phyloP scores from a whole-genome alignment of 225 moss, liverwort and hornwort genomes.

The Lunularia cruciata region DNA sequence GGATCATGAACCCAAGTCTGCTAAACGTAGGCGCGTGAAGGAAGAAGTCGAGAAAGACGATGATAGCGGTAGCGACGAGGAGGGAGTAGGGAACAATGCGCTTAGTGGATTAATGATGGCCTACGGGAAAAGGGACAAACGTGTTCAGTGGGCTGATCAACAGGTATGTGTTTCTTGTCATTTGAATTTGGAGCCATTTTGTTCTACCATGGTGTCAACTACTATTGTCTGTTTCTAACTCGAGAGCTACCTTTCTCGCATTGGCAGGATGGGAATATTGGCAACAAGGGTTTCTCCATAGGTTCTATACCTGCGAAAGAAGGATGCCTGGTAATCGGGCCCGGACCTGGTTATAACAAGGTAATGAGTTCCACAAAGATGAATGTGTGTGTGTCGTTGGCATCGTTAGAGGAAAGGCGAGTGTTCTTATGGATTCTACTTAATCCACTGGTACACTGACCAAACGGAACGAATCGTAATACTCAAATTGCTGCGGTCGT shows the following conservation, averaged over 20 bases:
- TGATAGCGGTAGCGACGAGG: constrained; percentile 30
- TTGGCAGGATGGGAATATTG: constrained; percentile 23
- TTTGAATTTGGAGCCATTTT: neutral
- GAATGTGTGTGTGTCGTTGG: too few species aligned
- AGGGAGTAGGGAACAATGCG: constrained; percentile 34
- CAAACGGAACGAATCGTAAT: too few species aligned
- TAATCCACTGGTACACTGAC: too few species aligned
- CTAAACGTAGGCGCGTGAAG: constrained; percentile 32
- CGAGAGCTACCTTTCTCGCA: constrained; percentile 3
- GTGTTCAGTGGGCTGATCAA: constrained; percentile 45
- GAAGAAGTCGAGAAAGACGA: constrained; percentile 25
- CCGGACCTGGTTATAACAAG: constrained; percentile 44
- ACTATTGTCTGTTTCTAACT: neutral
- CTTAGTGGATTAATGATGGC: constrained; percentile 48
- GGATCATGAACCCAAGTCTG: constrained; percentile 25
- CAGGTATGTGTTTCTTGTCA: constrained; percentile 24
- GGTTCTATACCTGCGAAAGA: constrained; percentile 19
- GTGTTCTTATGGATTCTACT: too few species aligned
- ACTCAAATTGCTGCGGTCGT: too few species aligned
- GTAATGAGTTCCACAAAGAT: too few species aligned
- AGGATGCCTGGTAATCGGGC: constrained; percentile 37
- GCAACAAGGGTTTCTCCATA: constrained; percentile 18
- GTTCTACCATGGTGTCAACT: neutral
- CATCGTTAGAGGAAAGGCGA: too few species aligned
- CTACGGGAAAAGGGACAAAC: constrained; percentile 41